Base-by-base conservation (phyloP, 2,329 filamentous ascomycete species). In the Sclerotinia borealis region DNA sequence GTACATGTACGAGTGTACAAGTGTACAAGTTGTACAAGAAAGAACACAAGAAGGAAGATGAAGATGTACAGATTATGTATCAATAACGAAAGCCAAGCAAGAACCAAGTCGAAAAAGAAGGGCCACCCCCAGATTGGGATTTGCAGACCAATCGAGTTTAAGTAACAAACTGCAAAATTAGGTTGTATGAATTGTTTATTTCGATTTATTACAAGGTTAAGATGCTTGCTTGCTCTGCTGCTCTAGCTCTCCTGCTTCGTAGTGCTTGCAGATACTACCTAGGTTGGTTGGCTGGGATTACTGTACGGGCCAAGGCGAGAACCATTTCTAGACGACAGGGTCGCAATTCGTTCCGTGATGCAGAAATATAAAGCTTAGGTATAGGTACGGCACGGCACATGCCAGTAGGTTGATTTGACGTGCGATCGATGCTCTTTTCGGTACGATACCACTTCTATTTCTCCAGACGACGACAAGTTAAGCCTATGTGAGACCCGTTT, bases 261-360 rank as follows among this genome's bases (percentile, higher is more conserved):
- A 19, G 37, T 43, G 52, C 52, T 8, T 55, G 52, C 52, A 55
- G 52, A 55, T 22, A n/a, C n/a, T n/a, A n/a, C n/a, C n/a, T n/a
- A n/a, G n/a, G n/a, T n/a, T n/a, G 17, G 22, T 36, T 55, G 29
- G 36, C 5, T 13, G 10, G 17, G 27, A 43, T 17, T 34, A 36
- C 27, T 43, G 25, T 55, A n/a, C 37, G 25, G 47, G 59, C 29
- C 29, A 25, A 48, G 29, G 48, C 48, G 37, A 61, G 17, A 29
- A 54, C 36, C 48, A 39, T 27, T 48, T 19, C 17, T 13, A 34
- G 36, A 48, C 9, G 45, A 54, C 47, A 61, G 36, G 59, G 59
- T 51, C 59, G 59, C 59, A 43, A 61, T 43, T 61, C 15, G 59
- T 61, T 61, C 58, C 59, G 59, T 61, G 59, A 52, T 52, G 59